Evolutionary conservation across 2,329 filamentous ascomycete species (phyloP).

Genomic region (Balansia obtecta): DNA sequence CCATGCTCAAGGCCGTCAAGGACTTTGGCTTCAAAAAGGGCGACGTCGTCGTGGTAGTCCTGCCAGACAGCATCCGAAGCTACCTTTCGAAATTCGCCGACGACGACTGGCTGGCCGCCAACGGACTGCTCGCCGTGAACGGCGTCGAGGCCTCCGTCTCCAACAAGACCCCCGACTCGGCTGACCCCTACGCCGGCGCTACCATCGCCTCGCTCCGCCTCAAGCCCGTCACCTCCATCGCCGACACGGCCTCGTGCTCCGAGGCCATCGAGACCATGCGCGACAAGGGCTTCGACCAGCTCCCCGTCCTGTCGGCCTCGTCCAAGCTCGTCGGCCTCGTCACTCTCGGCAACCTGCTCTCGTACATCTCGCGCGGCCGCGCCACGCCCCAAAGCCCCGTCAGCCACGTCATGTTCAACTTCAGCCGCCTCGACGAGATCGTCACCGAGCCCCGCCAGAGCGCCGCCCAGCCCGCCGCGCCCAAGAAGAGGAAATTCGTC

Average conservation of each 20-base stretch:
- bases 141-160: slow-evolving; percentile 35
- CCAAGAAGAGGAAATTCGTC: slow-evolving; percentile 61
- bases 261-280: slow-evolving; percentile 97
- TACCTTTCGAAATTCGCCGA: slow-evolving; percentile 98
- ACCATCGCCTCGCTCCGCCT: slow-evolving; percentile 75
- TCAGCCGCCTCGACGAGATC: slow-evolving; percentile 74
- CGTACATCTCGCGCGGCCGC: slow-evolving; percentile 74
- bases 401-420: slow-evolving; percentile 92
- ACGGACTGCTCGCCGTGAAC: slow-evolving; percentile 66
- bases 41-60: slow-evolving; percentile 79
- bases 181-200: slow-evolving; percentile 63
- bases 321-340: slow-evolving; percentile 78
- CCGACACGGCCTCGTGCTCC: slow-evolving; percentile 57
- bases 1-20: slow-evolving; percentile 62
- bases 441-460: slow-evolving; percentile 74
- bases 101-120: slow-evolving; percentile 96
- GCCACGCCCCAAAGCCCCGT: slow-evolving; percentile 64
- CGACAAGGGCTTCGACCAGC: slow-evolving; percentile 94
- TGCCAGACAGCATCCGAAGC: slow-evolving; percentile 93
- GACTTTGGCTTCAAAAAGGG: slow-evolving; percentile 68
- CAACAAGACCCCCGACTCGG: slow-evolving; percentile 25
- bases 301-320: slow-evolving; percentile 68
- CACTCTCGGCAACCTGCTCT: slow-evolving; percentile 87
- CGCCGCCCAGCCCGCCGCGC: slow-evolving; percentile 25
- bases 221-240: slow-evolving; percentile 84